phyloP scores from a whole-genome alignment of 805 yeast genomes.

The Candida piceae region DNA sequence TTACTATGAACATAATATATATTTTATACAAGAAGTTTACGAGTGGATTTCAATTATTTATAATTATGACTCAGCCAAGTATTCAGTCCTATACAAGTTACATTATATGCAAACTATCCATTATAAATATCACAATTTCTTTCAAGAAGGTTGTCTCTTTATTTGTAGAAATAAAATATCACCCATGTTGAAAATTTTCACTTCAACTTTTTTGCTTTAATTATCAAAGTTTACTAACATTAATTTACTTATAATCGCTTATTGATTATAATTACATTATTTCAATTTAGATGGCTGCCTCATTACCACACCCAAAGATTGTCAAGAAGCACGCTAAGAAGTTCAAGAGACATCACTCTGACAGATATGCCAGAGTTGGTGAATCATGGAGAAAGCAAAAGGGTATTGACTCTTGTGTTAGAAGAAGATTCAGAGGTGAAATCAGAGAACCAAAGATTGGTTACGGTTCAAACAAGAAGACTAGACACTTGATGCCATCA shows the following conservation, averaged over 20 bases:
- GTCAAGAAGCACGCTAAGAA: slow-evolving; percentile 98
- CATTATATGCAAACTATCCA: too few species aligned
- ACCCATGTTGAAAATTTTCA: too few species aligned
- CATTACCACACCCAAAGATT: slow-evolving; percentile 98
- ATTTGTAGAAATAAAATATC: too few species aligned
- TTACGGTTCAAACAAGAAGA: slow-evolving; percentile 99
- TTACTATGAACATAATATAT: too few species aligned
- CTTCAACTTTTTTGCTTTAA: too few species aligned
- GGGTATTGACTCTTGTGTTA: slow-evolving; percentile 99
- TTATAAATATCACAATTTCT: too few species aligned
- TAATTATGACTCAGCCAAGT: too few species aligned
- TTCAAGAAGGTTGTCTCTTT: too few species aligned
- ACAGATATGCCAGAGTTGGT: slow-evolving; percentile 96
- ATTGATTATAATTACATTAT: neutral
- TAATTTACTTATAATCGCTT: too few species aligned
- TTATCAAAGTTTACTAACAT: neutral
- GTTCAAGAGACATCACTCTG: slow-evolving; percentile 99
- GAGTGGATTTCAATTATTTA: too few species aligned
- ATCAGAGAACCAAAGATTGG: slow-evolving; percentile 99
- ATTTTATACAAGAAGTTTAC: too few species aligned
- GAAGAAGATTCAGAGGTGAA: slow-evolving; percentile 99
- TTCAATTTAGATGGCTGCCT: slow-evolving; percentile 76
- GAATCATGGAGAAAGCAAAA: slow-evolving; percentile 99
- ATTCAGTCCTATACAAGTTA: too few species aligned
- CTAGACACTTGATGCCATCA: slow-evolving; percentile 91